phyloP scores from a whole-genome alignment of 2,329 filamentous ascomycete species.

The Apiospora koreana region DNA sequence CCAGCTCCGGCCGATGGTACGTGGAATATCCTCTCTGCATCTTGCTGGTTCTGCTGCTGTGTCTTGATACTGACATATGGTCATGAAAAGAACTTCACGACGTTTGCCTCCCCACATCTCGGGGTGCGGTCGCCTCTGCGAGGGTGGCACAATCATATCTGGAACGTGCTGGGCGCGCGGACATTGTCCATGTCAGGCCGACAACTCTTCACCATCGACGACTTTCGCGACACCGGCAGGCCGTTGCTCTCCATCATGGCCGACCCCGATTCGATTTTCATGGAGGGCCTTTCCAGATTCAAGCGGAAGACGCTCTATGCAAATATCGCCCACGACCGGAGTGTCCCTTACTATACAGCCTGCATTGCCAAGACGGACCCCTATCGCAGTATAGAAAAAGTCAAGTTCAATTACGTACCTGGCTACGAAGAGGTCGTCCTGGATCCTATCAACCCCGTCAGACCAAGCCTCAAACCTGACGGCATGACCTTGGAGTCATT shows the following conservation, averaged over 20 bases:
- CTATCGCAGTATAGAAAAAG: slow-evolving; percentile 64
- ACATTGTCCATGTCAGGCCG: slow-evolving; percentile 81
- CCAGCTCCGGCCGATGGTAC: slow-evolving; percentile 73
- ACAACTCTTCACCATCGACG: slow-evolving; percentile 85
- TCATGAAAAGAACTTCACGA: slow-evolving; percentile 83
- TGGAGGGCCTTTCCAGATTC: slow-evolving; percentile 75
- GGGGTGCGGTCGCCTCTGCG: slow-evolving; percentile 72
- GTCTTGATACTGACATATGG: neutral
- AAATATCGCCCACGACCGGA: slow-evolving; percentile 85
- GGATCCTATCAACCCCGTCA: slow-evolving; percentile 64
- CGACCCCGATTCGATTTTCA: slow-evolving; percentile 83
- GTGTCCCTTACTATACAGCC: slow-evolving; percentile 81
- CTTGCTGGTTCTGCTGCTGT: neutral
- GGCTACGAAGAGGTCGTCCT: slow-evolving; percentile 77
- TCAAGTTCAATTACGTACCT: slow-evolving; percentile 72
- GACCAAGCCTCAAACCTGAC: slow-evolving; percentile 39
- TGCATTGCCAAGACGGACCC: slow-evolving; percentile 77
- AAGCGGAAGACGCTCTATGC: slow-evolving; percentile 76
- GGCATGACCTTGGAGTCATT: slow-evolving; percentile 34
- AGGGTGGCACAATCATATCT: slow-evolving; percentile 67
- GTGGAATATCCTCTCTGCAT: slow-evolving; percentile 21
- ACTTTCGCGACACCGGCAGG: slow-evolving; percentile 79
- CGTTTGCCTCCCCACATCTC: slow-evolving; percentile 83
- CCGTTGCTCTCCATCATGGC: slow-evolving; percentile 81
- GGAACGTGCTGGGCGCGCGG: slow-evolving; percentile 81